Percentiles rank a stretch among this genome's conserved stretches.
phyloP scores from a whole-genome alignment of 2,329 filamentous ascomycete genomes.

The Phaeosphaeria sp. region DNA sequence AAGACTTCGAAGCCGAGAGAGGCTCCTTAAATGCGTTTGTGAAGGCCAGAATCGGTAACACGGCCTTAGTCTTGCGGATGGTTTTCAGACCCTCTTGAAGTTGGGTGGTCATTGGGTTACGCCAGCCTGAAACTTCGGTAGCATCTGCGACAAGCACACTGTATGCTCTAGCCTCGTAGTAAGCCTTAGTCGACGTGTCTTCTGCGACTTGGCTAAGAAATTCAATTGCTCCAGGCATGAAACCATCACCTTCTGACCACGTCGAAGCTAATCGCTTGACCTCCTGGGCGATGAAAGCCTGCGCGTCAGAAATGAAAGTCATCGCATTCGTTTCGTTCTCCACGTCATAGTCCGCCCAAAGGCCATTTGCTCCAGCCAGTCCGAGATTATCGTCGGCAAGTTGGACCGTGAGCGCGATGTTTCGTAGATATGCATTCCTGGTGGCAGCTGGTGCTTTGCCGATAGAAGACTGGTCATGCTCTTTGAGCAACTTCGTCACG shows the following conservation, averaged over 20 bases:
- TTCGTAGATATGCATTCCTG: slow-evolving; percentile 49
- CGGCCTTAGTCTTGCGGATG: slow-evolving; percentile 45
- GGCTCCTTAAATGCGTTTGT: slow-evolving; percentile 58
- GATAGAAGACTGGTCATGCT: slow-evolving; percentile 44
- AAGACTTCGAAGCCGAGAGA: slow-evolving; percentile 55
- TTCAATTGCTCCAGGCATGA: slow-evolving; percentile 33
- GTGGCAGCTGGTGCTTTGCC: slow-evolving; percentile 37
- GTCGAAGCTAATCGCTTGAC: slow-evolving; percentile 27
- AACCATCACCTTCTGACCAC: slow-evolving; percentile 20
- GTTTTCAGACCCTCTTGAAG: slow-evolving; percentile 47
- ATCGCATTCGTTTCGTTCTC: slow-evolving; percentile 61
- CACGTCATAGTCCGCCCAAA: slow-evolving; percentile 56
- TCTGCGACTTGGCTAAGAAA: slow-evolving; percentile 30
- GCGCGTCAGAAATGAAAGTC: slow-evolving; percentile 60
- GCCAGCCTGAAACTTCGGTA: slow-evolving; percentile 52
- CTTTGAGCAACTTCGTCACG: slow-evolving; percentile 63
- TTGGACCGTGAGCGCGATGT: slow-evolving; percentile 61
- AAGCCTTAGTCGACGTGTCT: slow-evolving; percentile 38
- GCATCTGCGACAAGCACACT: slow-evolving; percentile 46
- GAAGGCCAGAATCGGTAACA: slow-evolving; percentile 56
- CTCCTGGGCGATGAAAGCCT: slow-evolving; percentile 55
- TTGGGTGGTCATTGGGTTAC: slow-evolving; percentile 39
- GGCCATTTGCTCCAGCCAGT: slow-evolving; percentile 60
- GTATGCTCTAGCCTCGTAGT: slow-evolving; percentile 52
- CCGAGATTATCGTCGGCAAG: slow-evolving; percentile 67